A percentile compares a stretch with the other conserved stretches of the same genome.
Conservation (phyloP, 768 basidiomycete genomes). For the Kockovaella imperatae region DNA sequence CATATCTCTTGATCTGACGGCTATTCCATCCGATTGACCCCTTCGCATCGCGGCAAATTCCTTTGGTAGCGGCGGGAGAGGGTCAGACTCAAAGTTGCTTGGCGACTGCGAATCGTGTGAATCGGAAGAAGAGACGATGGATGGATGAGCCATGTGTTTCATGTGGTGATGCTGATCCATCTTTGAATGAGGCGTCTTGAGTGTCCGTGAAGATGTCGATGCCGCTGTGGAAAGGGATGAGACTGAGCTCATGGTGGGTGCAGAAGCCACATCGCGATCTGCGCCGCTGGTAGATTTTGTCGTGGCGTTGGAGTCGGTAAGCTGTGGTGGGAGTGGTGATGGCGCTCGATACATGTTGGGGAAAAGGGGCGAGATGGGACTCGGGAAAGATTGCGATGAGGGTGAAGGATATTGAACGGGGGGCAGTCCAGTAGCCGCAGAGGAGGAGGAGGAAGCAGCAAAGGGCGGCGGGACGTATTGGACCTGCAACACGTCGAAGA, state of each 20-base stretch:
- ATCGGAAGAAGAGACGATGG: slow-evolving; percentile 12
- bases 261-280: too few species aligned
- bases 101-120: slow-evolving; percentile 9
- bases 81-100: too few species aligned
- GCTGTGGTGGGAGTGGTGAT: not conserved
- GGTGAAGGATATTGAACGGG: slow-evolving; percentile 6
- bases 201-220: slow-evolving; percentile 27
- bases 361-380: slow-evolving; percentile 4
- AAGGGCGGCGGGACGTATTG: too few species aligned
- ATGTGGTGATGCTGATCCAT: slow-evolving; percentile 1
- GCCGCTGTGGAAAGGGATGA: slow-evolving; percentile 29
- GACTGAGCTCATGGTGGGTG: slow-evolving; percentile 2
- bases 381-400: slow-evolving; percentile 12
- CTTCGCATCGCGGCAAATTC: too few species aligned
- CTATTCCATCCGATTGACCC: too few species aligned
- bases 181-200: slow-evolving; percentile 33
- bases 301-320: not conserved
- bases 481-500: too few species aligned
- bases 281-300: slow-evolving; percentile 1
- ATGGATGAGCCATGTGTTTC: not conserved
- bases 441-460: too few species aligned
- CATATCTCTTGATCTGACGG: too few species aligned
- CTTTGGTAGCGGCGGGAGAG: too few species aligned
- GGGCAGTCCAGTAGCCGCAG: slow-evolving; percentile 2
- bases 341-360: slow-evolving; percentile 1